phyloP scores from a whole-genome alignment of 2,329 filamentous ascomycete genomes.

The Aspergillus texensis region DNA sequence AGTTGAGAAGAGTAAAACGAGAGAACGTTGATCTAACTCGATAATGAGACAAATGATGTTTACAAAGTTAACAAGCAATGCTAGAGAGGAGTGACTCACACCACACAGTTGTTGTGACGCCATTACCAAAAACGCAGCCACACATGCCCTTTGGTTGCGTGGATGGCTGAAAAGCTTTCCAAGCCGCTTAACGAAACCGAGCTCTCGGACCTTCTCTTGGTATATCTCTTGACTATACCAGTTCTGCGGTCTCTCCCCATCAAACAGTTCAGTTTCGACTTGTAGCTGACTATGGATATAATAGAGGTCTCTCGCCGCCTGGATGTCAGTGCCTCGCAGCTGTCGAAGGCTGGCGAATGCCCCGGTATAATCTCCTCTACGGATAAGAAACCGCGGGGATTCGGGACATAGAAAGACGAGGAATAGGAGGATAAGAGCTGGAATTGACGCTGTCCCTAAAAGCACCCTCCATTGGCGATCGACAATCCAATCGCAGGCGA shows the following conservation, averaged over 20 bases:
- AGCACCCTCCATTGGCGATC: constrained; percentile 49
- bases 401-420: constrained; percentile 50
- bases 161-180: constrained; percentile 23
- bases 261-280: constrained; percentile 29
- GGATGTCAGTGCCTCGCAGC: constrained; percentile 37
- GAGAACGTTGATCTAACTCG: constrained; percentile 30
- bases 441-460: constrained; percentile 51
- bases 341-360: constrained; percentile 38
- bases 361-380: constrained; percentile 27
- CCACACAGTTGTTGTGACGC: constrained; percentile 35
- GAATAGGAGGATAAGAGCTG: constrained; percentile 48
- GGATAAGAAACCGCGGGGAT: constrained; percentile 45
- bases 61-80: background rate
- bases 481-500: constrained; percentile 17
- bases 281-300: constrained; percentile 36
- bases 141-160: constrained; percentile 28
- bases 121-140: constrained; percentile 33
- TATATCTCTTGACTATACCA: constrained; percentile 10
- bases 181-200: constrained; percentile 23
- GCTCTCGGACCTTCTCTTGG: constrained; percentile 14
- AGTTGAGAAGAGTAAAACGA: constrained; percentile 33
- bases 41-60: background rate
- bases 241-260: background rate
- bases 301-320: constrained; percentile 41
- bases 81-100: constrained; percentile 10